Evolutionary conservation across 495 filamentous ascomycete species (phyloP).

Genomic region (Glarea lozoyensis): DNA sequence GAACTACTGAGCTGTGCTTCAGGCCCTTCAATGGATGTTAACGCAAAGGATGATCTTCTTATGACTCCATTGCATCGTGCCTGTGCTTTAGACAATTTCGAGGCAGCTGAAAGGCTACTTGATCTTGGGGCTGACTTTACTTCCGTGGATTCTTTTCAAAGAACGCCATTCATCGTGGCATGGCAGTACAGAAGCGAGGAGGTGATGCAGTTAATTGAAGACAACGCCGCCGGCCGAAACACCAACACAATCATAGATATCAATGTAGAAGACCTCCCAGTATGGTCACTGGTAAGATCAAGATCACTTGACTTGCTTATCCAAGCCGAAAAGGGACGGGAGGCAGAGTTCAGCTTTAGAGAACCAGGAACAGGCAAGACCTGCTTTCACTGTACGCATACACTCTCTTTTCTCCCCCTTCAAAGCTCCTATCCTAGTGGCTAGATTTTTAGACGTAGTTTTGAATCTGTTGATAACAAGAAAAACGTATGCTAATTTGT

Average conservation of each 20-base stretch:
- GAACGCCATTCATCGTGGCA: conserved; percentile 13
- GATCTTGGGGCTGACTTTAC: conserved; percentile 23
- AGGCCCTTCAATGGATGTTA: conserved; percentile 10
- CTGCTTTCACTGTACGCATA: conserved; percentile 4
- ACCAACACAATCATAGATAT: background rate
- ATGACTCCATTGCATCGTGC: conserved; percentile 29
- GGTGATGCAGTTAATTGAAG: conserved; percentile 8
- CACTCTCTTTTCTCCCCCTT: too few species aligned
- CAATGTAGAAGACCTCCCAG: conserved; percentile 1
- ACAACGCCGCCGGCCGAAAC: background rate
- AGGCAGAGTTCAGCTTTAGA: background rate
- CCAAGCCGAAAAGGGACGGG: background rate
- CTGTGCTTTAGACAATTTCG: conserved; percentile 28
- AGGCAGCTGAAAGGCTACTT: conserved; percentile 27
- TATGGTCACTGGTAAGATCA: conserved; percentile 7
- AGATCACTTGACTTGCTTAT: background rate
- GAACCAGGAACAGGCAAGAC: conserved; percentile 10
- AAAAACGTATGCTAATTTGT: too few species aligned
- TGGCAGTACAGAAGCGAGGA: conserved; percentile 13
- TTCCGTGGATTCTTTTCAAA: background rate
- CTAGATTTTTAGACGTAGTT: too few species aligned
- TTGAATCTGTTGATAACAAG: too few species aligned
- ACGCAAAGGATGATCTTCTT: conserved; percentile 16
- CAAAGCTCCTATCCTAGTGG: too few species aligned
- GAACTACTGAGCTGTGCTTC: too few species aligned